Evolutionary conservation across 2,329 filamentous ascomycete species (phyloP), one percentile per base, ranked within the genome.

Genomic region (Xylariaceae sp.): DNA sequence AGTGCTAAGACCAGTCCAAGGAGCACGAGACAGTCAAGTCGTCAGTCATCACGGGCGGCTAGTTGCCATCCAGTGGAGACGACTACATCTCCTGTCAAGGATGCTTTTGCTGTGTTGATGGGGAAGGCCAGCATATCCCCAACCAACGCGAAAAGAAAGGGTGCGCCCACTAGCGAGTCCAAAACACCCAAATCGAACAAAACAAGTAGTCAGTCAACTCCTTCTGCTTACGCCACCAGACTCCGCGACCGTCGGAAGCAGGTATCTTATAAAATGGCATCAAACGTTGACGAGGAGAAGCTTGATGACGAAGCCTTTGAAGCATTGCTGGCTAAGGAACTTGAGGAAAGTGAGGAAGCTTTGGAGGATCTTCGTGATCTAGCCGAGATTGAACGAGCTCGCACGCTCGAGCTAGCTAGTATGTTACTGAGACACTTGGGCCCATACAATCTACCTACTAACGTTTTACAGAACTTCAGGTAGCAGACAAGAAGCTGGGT

Each of bases 401-500:
- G 86, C 53, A 91, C 86, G 0, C 80, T 93, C 0, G 88, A 90
- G 7, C 77, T 91, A 59, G 92, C 92, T 0, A 95, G 85, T 87
- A 80, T 68, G 84, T 78, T 3, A 2, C 30, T n/a, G 39, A 18
- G 18, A 15, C 42, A 42, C 8, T 23, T 13, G 37, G 10, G 44
- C 23, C 30, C 35, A 13, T 42, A 13, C 23, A 51, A 15, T 35
- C 15, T 34, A 30, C 9, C 2, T 53, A 52, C 73, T 77, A 69
- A 78, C 66, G 63, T 35, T 0, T 11, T 15, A 10, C 69, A 86
- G 86, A 93, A 72, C 88, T 89, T 57, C 90, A 97, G 72, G 90
- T 97, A n/a, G 80, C 86, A 2, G 84, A 85, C 49, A 97, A 97
- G 77, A 97, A 96, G 70, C 80, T 97, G 1, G 92, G 94, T 51